Evolutionary conservation across 257 asterid genomes (phyloP), one percentile per base, ranked within the genome.

Genomic region (Perilla frutescens): DNA sequence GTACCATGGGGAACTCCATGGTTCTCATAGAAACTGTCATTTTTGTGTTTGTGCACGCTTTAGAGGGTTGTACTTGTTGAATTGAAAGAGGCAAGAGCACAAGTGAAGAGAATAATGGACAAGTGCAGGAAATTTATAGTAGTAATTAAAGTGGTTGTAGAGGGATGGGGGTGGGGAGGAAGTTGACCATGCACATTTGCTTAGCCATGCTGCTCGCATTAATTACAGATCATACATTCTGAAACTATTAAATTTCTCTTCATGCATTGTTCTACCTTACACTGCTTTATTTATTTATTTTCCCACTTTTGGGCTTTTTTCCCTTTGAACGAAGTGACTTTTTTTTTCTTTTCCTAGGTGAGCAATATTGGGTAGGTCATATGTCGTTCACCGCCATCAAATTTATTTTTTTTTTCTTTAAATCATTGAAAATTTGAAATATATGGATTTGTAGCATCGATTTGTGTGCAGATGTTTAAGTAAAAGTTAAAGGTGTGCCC

Each of bases 151-250:
- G 84, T 7, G 74, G 66, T 56, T 68, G 68, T 45, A 15, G 76
- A 4, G 64, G 58, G 31, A 9, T 2, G 59, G 74, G 29, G 71
- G 36, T 10, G 68, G 39, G 66, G 57, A 14, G 75, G 77, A 70
- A 65, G 91, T 90, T 90, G 95, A 79, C 92, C 91, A 82, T 86
- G 82, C 80, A 85, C 2, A 65, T 78, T 82, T 79, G 74, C 79
- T 81, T 84, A 71, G 72, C 75, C 83, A 84, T 83, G 79, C 84
- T 68, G 88, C 59, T 80, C 73, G 84, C 83, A 83, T 88, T 87
- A 77, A 88, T 73, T 83, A 91, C 83, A 39, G 76, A 84, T 82
- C 80, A 72, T 61, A 9, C 62, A 63, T 34, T 55, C 66, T 8
- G 65, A 0, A 4, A 6, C 10, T 5, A 6, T 62, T 67, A 4